phyloP scores from a whole-genome alignment of 345 rosid species.

The Moricandia arvensis region DNA sequence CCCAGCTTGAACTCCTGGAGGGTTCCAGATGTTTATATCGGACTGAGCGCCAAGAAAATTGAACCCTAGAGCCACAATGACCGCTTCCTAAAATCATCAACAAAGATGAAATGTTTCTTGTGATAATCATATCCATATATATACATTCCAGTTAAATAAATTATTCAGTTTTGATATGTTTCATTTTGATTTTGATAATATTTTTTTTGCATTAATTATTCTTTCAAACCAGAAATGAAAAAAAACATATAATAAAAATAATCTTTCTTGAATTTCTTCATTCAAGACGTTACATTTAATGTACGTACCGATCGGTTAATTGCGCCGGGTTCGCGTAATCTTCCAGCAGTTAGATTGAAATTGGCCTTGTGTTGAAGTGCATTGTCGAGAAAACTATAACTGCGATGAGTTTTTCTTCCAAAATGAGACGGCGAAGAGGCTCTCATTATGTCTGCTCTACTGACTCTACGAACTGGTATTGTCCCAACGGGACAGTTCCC shows the following conservation, averaged over 20 bases:
- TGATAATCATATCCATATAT: neutral
- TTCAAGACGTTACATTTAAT: too few relatives aligned
- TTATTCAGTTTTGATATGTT: neutral
- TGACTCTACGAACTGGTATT: slow-evolving; percentile 49
- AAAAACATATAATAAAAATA: too few relatives aligned
- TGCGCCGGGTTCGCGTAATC: neutral
- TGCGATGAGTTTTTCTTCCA: slow-evolving; percentile 35
- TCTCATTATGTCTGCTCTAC: slow-evolving; percentile 41
- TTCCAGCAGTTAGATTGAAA: neutral
- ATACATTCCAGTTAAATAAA: neutral
- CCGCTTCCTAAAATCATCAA: slow-evolving; percentile 40
- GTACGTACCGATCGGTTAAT: neutral
- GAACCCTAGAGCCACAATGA: slow-evolving; percentile 33
- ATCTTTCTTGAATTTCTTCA: too few relatives aligned
- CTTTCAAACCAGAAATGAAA: neutral
- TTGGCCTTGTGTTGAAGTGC: slow-evolving; percentile 7
- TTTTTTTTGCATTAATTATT: neutral
- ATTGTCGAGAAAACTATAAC: neutral
- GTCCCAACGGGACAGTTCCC: slow-evolving; percentile 51
- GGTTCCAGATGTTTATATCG: slow-evolving; percentile 56
- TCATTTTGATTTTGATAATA: too few relatives aligned
- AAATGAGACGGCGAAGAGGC: slow-evolving; percentile 32
- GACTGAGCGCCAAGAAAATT: slow-evolving; percentile 43
- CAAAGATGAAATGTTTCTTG: too few relatives aligned
- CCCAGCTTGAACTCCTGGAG: slow-evolving; percentile 20